These are phyloP conservation scores for Akebia trifoliata DNA, from an alignment of 164 flowering plant genomes.

Conservation along the genomic window DNA sequence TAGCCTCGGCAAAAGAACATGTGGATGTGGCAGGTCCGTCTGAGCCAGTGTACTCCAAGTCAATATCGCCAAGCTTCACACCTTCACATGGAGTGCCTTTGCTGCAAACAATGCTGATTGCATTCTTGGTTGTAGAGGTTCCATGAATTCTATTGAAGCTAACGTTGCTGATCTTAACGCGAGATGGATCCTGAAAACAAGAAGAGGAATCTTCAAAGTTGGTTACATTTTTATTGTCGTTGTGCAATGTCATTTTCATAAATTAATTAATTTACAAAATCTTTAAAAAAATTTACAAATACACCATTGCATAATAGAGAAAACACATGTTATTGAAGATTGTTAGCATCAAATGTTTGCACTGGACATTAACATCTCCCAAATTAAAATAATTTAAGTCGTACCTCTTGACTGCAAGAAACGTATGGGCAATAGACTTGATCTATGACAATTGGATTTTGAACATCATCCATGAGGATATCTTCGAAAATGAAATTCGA, in stretches of 20 bases:
- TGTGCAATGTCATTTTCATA: not conserved
- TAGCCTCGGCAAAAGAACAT: constrained; percentile 27
- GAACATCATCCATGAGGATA: constrained; percentile 36
- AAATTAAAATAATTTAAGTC: no score
- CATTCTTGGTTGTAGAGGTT: constrained; percentile 25
- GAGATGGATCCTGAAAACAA: constrained; percentile 29
- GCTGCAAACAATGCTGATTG: constrained; percentile 39
- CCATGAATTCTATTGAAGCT: constrained; percentile 39
- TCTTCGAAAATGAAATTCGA: constrained; percentile 31
- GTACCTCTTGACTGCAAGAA: constrained; percentile 28
- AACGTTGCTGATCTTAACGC: constrained; percentile 33
- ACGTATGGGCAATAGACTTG: constrained; percentile 49
- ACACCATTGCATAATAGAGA: no score
- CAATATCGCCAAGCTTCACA: constrained; percentile 34
- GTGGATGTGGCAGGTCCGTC: constrained; percentile 15
- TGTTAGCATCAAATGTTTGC: no score
- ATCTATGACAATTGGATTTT: constrained; percentile 45
- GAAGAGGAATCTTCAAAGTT: no score
- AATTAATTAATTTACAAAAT: no score
- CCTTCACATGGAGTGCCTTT: constrained; percentile 29
- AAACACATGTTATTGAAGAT: no score
- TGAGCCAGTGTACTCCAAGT: constrained; percentile 31
- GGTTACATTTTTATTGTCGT: no score
- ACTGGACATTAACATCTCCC: no score
- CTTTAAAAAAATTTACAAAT: no score